phyloP scores from a whole-genome alignment of 1,139 yeast genomes.

The Martiniozyma asiatica region DNA sequence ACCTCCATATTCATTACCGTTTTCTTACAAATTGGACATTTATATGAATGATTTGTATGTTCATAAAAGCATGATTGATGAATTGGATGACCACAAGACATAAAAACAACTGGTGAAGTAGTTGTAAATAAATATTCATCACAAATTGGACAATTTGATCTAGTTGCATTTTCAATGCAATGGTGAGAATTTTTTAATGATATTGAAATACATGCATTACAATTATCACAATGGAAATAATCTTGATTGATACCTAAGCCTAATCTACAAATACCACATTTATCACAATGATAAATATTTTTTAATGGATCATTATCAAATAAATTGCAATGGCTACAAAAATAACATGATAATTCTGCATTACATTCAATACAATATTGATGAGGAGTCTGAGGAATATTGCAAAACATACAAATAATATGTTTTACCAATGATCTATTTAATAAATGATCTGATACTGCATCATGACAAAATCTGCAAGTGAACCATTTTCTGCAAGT shows the following conservation, averaged over 20 bases:
- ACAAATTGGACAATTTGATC: constrained; percentile 87
- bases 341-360: constrained; percentile 58
- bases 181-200: constrained; percentile 67
- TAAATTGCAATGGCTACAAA: constrained; percentile 64
- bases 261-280: constrained; percentile 84
- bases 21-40: constrained; percentile 83
- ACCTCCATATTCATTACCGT: constrained; percentile 81
- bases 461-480: constrained; percentile 84
- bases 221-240: constrained; percentile 82
- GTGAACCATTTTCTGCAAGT: constrained; percentile 64
- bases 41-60: constrained; percentile 67
- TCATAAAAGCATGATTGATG: constrained; percentile 79
- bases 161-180: constrained; percentile 80
- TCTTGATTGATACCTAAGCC: constrained; percentile 84
- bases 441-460: constrained; percentile 45
- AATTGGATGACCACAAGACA: constrained; percentile 92
- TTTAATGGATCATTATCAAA: constrained; percentile 76
- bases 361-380: constrained; percentile 60
- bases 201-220: constrained; percentile 80
- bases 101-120: constrained; percentile 75
- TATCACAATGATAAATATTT: constrained; percentile 82
- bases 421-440: constrained; percentile 53
- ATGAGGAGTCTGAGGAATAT: constrained; percentile 61
- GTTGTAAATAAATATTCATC: constrained; percentile 84
- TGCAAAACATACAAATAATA: constrained; percentile 73